Base-by-base conservation (phyloP, 2,329 filamentous ascomycete genomes). In the Elsinoe australis region DNA sequence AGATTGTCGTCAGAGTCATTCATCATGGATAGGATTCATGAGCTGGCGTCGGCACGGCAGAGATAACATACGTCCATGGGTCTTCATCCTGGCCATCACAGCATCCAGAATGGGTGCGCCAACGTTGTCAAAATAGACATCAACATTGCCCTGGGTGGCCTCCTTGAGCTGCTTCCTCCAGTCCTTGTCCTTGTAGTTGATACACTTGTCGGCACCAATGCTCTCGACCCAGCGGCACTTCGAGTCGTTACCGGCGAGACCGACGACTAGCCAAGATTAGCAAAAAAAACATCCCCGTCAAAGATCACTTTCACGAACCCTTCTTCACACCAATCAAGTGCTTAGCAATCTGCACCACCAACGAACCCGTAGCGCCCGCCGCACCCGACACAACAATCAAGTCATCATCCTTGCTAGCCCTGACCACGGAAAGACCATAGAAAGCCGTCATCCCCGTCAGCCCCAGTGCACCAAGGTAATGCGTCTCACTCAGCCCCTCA, bases 111-210 rank as follows among this genome's bases (percentile, higher is more conserved):
- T 82, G 53, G 84, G 79, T 4, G 83, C 83, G 8, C 82, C 83
- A 15, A 84, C 80, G 66, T 86, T 86, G 64, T 87, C 83, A 61
- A 79, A 87, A 65, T 79, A 87, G 10, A 87, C 79, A 82, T 77
- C 71, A 1, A 74, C 73, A 21, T 34, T 34, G n/a, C 67, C 66
- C 3, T 69, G 66, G 1, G 73, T 75, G 3, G 66, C 70, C 7
- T 65, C 64, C 50, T 61, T 60, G 2, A 78, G 62, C 18, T 76
- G 67, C 47, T 70, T 55, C 32, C 64, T 62, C 54, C 76, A 78
- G 2, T 62, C 61, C 1, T 65, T 50, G 5, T 63, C 62, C 56
- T 75, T 75, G 61, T 79, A 79, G 63, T 79, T 75, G 49, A 79
- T 54, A 55, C 73, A 76, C 5, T 69, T 59, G 56, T 79, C 73